Base-by-base conservation (phyloP, 1,139 yeast species). In the Blastobotrys indianensis region DNA sequence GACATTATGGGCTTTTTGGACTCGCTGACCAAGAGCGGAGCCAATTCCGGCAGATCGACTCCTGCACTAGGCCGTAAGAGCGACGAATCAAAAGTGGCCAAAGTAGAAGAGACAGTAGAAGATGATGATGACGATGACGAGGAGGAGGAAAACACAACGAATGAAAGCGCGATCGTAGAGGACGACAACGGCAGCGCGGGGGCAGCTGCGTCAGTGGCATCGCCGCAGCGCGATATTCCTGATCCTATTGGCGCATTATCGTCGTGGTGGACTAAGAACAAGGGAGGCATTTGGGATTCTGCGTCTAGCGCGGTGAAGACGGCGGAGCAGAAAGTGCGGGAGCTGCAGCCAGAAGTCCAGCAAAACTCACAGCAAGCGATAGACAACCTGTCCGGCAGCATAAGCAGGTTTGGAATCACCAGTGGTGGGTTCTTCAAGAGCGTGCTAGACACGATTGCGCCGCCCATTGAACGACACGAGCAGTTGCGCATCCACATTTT, bases 1-100 rank as follows among this genome's bases (percentile, higher is more conserved):
- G 97, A 90, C 54, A 80, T 92, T 39, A 70, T 90, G 60, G 95
- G 86, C 32, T 90, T 92, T 58, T 70, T 92, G 51, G 96, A 90
- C 61, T 94, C 90, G 60, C 70, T 92, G 38, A 61, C 69, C 29
- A 56, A 57, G 44, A 49, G 52, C 25, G 50, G 48, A 23, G 51
- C 54, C 8, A 47, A 54, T 17, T 53, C 62, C 13, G 58, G 58
- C 15, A 48, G 56, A 32, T 50, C 59, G 7, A 51, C 60, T 7
- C 57, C 59, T 31, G 54, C 46, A 17, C 37, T 45, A 39, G 49
- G 32, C 13, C 11, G 23, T 12, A 43, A 16, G 41, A 25, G 35
- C 34, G 2, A 28, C 17, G 17, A 12, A 6, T 15, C 35, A 8
- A n/a, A 15, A 20, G 17, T 20, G 34, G n/a, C 42, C 36, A 37